phyloP scores from a whole-genome alignment of 1,284 basidiomycete genomes.

The Ganoderma sinense region DNA sequence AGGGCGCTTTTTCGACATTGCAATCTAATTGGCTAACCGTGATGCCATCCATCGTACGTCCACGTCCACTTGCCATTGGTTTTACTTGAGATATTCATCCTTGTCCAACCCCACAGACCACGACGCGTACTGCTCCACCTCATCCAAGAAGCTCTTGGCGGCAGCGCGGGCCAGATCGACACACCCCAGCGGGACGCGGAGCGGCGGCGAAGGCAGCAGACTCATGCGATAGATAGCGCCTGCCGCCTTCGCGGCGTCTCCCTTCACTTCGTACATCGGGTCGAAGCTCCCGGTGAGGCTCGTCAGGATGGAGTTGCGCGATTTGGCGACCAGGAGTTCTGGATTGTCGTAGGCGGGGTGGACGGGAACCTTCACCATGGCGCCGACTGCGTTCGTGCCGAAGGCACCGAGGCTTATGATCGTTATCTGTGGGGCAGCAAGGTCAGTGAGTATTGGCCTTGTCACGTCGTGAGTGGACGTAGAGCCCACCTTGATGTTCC shows the following conservation, averaged over 20 bases:
- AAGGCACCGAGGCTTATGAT: slow-evolving; percentile 20
- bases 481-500: slow-evolving; percentile 48
- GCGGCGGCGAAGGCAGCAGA: slow-evolving; percentile 32
- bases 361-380: slow-evolving; percentile 10
- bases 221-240: slow-evolving; percentile 16
- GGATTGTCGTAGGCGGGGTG: slow-evolving; percentile 23
- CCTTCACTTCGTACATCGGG: slow-evolving; percentile 5
- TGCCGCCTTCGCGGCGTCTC: slow-evolving; percentile 18
- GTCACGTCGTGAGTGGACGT: not conserved
- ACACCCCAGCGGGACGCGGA: slow-evolving; percentile 38
- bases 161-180: not conserved
- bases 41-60: no score
- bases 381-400: slow-evolving; percentile 16
- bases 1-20: no score
- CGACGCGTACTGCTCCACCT: slow-evolving; percentile 30
- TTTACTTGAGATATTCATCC: not conserved
- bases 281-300: slow-evolving; percentile 2
- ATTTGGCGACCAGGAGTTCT: not conserved
- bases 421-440: slow-evolving; percentile 11
- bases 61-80: no score
- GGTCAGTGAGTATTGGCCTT: not conserved
- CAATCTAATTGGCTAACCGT: no score
- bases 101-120: slow-evolving; percentile 39
- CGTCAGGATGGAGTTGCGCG: slow-evolving; percentile 15
- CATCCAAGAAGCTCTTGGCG: slow-evolving; percentile 7